These are phyloP conservation scores for Taxillus chinensis DNA, from an alignment of 164 flowering plant species.

Conservation along the genomic window DNA sequence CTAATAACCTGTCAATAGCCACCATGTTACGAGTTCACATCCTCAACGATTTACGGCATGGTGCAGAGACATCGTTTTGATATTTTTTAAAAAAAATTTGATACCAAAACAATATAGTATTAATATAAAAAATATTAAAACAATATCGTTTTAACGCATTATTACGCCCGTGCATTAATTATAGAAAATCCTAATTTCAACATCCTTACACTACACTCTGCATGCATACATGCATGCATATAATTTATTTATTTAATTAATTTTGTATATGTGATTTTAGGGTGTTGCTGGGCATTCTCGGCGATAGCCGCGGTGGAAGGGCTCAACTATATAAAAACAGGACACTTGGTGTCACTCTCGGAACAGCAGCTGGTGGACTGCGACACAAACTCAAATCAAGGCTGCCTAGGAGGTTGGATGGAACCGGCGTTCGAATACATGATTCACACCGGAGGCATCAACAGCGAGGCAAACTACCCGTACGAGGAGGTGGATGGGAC, in stretches of 20 bases:
- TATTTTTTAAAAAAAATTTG: too few species aligned
- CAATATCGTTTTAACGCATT: too few species aligned
- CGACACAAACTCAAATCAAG: constrained; percentile 9
- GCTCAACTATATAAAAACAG: constrained; percentile 10
- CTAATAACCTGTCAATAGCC: neutral
- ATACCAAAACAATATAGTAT: too few species aligned
- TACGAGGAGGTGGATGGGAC: constrained; percentile 8
- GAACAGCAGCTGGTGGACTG: constrained; percentile 30
- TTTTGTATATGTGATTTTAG: constrained; percentile 2
- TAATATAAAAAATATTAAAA: too few species aligned
- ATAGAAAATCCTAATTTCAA: too few species aligned
- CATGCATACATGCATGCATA: too few species aligned
- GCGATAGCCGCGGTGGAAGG: constrained; percentile 24
- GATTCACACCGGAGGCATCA: constrained; percentile 6
- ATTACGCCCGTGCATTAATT: too few species aligned
- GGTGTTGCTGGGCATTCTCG: constrained; percentile 28
- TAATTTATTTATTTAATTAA: too few species aligned
- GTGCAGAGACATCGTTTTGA: too few species aligned
- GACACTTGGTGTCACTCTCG: constrained; percentile 18
- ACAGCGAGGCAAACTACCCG: constrained; percentile 14
- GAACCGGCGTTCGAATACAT: constrained; percentile 10
- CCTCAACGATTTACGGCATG: too few species aligned
- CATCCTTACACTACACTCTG: too few species aligned
- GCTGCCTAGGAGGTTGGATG: constrained; percentile 9
- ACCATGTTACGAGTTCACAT: neutral